phyloP scores from a whole-genome alignment of 192 early-diverging fungal species.

The Funneliformis mosseae region DNA sequence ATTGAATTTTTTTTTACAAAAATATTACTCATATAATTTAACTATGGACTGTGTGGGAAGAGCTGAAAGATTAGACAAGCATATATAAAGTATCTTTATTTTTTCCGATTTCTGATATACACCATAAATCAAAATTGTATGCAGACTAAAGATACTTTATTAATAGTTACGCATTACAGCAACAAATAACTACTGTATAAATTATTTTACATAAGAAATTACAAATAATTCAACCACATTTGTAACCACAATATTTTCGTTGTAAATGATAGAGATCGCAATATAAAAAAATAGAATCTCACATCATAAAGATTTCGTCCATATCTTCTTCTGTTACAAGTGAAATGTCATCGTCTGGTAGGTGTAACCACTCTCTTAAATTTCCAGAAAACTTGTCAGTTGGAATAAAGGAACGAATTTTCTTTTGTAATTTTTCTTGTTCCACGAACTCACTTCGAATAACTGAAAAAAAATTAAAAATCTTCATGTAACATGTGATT shows the following conservation, averaged over 20 bases:
- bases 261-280: neutral
- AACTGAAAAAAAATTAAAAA: constrained; percentile 31
- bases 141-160: no score
- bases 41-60: neutral
- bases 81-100: no score
- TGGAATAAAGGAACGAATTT: constrained; percentile 30
- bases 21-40: neutral
- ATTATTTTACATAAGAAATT: no score
- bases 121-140: no score
- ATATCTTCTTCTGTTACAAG: constrained; percentile 11
- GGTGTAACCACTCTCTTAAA: constrained; percentile 30
- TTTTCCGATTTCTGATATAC: no score
- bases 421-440: constrained; percentile 30
- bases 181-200: neutral
- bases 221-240: neutral
- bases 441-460: constrained; percentile 7
- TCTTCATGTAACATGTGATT: constrained; percentile 5
- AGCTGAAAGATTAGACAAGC: neutral
- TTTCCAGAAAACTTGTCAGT: constrained; percentile 12
- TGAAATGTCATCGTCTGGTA: constrained; percentile 23
- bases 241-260: neutral
- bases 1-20: neutral
- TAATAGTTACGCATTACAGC: neutral
- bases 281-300: neutral
- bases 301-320: constrained; percentile 20